Evolutionary conservation across 208 protist species (phyloP).

Genomic region (Crithidia sp.): DNA sequence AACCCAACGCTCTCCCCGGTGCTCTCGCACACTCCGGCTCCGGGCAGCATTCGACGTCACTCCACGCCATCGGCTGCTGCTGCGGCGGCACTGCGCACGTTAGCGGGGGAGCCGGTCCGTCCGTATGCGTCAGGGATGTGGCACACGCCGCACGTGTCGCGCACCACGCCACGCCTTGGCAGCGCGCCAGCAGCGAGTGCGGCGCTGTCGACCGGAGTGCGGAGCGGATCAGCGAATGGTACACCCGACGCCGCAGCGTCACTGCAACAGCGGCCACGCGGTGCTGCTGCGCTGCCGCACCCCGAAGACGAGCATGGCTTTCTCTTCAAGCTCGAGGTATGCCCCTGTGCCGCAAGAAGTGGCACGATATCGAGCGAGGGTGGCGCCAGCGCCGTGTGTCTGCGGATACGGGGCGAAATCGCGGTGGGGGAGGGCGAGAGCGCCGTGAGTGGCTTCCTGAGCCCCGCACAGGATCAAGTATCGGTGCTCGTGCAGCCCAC

Average conservation of each 20-base stretch:
- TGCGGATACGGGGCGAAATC: conserved; percentile 25
- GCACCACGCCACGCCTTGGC: neutral
- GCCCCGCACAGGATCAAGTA: conserved; percentile 15
- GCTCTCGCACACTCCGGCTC: neutral
- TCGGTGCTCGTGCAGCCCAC: conserved; percentile 25
- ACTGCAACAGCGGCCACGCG: no score
- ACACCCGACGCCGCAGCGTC: no score
- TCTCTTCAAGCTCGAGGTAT: conserved; percentile 29
- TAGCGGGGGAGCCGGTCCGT: neutral
- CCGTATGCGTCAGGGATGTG: neutral
- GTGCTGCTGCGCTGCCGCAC: no score
- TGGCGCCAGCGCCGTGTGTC: conserved; percentile 5
- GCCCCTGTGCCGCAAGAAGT: conserved; percentile 4
- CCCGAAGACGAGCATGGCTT: conserved; percentile 9
- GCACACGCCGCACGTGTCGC: neutral
- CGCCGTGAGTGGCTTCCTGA: conserved; percentile 22
- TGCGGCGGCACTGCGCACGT: conserved; percentile 5
- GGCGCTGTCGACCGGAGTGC: no score
- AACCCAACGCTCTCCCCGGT: neutral
- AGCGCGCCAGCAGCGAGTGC: neutral
- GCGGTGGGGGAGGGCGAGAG: conserved; percentile 28
- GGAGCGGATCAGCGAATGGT: no score
- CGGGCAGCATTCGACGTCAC: neutral
- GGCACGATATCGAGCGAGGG: neutral
- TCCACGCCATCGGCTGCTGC: neutral